Conservation (phyloP, 2,329 filamentous ascomycete genomes). For the Lachnellula willkommii region DNA sequence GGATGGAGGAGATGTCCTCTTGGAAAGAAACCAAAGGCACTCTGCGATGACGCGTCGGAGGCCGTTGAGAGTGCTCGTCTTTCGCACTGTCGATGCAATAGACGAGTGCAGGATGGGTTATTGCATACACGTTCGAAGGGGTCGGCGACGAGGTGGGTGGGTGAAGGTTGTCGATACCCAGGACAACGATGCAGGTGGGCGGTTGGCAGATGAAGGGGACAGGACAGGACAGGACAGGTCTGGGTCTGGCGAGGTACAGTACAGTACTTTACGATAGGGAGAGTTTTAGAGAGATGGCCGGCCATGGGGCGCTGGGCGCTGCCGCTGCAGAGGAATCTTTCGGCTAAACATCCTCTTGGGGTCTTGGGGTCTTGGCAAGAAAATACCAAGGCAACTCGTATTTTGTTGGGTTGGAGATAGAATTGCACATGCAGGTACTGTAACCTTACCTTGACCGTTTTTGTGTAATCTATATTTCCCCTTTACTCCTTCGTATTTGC, state of each 20-base stretch:
- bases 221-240: conserved; percentile 13
- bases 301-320: background rate
- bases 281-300: background rate
- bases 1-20: conserved; percentile 30
- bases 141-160: background rate
- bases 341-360: conserved; percentile 10
- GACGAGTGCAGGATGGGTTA: conserved; percentile 13
- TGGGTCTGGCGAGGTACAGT: conserved; percentile 6
- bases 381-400: background rate
- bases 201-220: conserved; percentile 4
- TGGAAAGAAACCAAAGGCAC: conserved; percentile 15
- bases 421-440: background rate
- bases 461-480: background rate
- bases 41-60: conserved; percentile 26
- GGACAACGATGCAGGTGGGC: conserved; percentile 10
- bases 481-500: no score
- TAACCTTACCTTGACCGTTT: background rate
- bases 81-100: conserved; percentile 19
- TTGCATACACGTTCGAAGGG: conserved; percentile 20
- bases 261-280: conserved; percentile 18
- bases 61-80: conserved; percentile 6
- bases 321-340: background rate
- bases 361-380: background rate
- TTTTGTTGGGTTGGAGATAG: background rate
- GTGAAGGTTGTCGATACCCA: conserved; percentile 13